Conservation (phyloP, 306 rosid genomes). For the Lablab purpureus region DNA sequence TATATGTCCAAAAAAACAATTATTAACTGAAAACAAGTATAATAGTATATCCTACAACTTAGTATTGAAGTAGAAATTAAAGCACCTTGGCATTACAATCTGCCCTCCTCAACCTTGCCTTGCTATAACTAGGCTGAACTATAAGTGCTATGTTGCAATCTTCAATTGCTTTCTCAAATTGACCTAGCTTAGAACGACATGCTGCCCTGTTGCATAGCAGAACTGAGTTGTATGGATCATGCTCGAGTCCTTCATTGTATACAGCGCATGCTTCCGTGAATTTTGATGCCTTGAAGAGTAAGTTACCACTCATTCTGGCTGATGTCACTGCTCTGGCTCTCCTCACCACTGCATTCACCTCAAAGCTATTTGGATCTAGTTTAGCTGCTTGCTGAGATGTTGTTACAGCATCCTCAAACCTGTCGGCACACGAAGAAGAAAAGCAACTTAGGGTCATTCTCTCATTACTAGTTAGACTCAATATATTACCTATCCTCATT, state of each 20-base stretch:
- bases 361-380: conserved; percentile 71
- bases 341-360: conserved; percentile 63
- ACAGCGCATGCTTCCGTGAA: conserved; percentile 70
- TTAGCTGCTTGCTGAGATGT: conserved; percentile 70
- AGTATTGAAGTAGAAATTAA: conserved; percentile 17
- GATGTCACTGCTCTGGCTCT: conserved; percentile 68
- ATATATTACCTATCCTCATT: not conserved
- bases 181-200: conserved; percentile 88
- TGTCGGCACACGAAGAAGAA: conserved; percentile 42
- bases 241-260: conserved; percentile 87
- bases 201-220: conserved; percentile 94
- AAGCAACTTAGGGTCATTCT: conserved; percentile 52
- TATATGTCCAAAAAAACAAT: conserved; percentile 30
- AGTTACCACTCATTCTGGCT: conserved; percentile 85
- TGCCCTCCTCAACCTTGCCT: conserved; percentile 91
- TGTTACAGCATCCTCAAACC: conserved; percentile 84
- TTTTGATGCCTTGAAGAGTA: conserved; percentile 85
- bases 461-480: not conserved
- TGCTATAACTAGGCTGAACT: conserved; percentile 81
- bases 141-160: conserved; percentile 85
- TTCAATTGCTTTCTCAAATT: conserved; percentile 90
- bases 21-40: not conserved
- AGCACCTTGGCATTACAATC: conserved; percentile 87
- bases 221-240: conserved; percentile 77
- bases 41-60: conserved; percentile 12